Base-by-base conservation (phyloP, 208 protist genomes). In the Acanthamoeba sp. region DNA sequence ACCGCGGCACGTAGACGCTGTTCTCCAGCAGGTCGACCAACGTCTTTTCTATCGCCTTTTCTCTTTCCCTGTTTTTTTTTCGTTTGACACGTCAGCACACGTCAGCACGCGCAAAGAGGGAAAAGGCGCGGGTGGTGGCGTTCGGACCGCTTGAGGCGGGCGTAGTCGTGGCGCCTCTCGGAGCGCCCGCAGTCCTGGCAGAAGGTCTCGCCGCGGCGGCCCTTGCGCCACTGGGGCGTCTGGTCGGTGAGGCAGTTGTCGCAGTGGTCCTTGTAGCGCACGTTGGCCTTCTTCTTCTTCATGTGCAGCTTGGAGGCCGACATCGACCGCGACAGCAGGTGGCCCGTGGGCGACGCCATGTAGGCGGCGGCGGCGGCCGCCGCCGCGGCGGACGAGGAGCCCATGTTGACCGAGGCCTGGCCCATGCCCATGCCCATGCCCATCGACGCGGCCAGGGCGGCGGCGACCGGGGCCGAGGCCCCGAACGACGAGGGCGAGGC, bases 191-290 rank as follows among this genome's bases (percentile, higher is more conserved):
- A 90, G 52, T 90, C 55, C 34, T 90, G 52, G 52, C 82, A 90
- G 18, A 90, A 90, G 82, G 82, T 90, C 82, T 90, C 82, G 29
- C 82, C 82, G 52, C 82, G 82, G 14, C 82, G 82, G 82, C 82
- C 82, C 52, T 90, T 90, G 34, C 82, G 82, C 82, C 82, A 90
- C 34, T 66, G 82, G 55, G 82, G 34, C 82, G 82, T 90, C 82
- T 90, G 52, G 34, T 69, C 52, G 42, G 52, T 69, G 48, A 90
- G 55, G 82, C 82, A 90, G 55, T 90, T 90, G 52, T 90, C 82
- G 52, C 82, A 90, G 82, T 90, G 55, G 52, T 66, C 82, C 55
- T 90, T 90, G 82, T 90, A 90, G 16, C 34, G 73, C 73, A 84
- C 73, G 42, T 84, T 84, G 73, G 73, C 73, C 73, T 84, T 84